phyloP scores from a whole-genome alignment of 495 filamentous ascomycete species.

The Jackrogersella multiformis region DNA sequence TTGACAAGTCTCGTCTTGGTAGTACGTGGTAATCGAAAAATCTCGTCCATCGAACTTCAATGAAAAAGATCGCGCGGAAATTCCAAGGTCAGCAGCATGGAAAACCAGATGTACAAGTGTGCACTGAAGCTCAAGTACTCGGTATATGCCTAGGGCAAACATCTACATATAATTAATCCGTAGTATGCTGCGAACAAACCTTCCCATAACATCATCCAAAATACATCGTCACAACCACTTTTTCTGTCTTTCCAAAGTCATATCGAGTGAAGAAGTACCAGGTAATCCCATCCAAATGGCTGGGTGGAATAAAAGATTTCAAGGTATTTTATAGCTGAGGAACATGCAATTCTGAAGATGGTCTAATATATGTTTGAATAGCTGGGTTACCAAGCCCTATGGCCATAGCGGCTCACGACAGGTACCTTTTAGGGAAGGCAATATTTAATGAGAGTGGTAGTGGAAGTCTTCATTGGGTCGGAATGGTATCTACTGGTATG shows the following conservation, averaged over 20 bases:
- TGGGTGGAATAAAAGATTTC: background rate
- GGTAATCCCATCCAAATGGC: background rate
- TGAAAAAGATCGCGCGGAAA: background rate
- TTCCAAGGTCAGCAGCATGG: background rate
- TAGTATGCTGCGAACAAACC: background rate
- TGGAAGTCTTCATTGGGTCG: background rate
- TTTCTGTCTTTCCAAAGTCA: background rate
- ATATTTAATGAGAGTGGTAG: background rate
- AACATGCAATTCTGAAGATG: background rate
- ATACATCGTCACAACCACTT: background rate
- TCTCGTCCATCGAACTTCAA: background rate
- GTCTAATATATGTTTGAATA: background rate
- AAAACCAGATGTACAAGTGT: background rate
- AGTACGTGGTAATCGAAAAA: slow-evolving; percentile 9
- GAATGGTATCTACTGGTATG: no score
- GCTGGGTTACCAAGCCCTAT: slow-evolving; percentile 1
- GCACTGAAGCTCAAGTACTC: background rate
- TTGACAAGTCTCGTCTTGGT: background rate
- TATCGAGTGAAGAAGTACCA: background rate
- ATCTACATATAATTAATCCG: background rate
- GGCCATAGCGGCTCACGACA: no score
- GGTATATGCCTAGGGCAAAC: background rate
- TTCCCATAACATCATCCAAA: slow-evolving; percentile 2
- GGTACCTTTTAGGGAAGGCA: background rate
- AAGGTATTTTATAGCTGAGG: background rate